Evolutionary conservation across 2,329 filamentous ascomycete genomes (phyloP), one percentile per base, ranked within the genome.

Genomic region (Madurella mycetomatis): DNA sequence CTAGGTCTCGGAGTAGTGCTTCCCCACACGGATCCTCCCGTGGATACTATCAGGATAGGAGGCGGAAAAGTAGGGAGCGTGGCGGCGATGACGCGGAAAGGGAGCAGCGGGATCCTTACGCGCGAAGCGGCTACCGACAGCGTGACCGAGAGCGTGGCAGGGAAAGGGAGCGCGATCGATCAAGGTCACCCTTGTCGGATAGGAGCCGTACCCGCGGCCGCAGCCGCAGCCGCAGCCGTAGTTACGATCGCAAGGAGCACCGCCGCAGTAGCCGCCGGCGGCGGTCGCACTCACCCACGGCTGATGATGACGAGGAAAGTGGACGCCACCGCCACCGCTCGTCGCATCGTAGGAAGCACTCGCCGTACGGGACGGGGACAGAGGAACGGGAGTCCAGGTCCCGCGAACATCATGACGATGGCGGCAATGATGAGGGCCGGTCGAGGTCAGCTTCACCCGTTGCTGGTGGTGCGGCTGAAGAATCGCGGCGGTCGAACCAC

Each of bases 401-500:
- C 41, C 68, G 69, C 39, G 71, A 76, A 46, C 74, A 75, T 59
- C 9, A 16, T 43, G 43, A 19, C 18, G 16, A 45, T 9, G 43
- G 9, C n/a, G 18, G 19, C n/a, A n/a, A n/a, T 9, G 65, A 76
- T 60, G 72, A 74, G 12, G 79, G 83, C 46, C 78, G 80, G 48
- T 84, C 85, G 0, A 78, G 86, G 54, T 89, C 87, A 5, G 77
- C 78, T 5, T 90, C 88, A 2, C 81, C 80, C n/a, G 39, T 53
- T 7, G 54, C 79, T 11, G 47, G 2, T 11, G 19, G 5, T 1
- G 51, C 32, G 1, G 55, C 54, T 1, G 81, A 83, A 12, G 77
- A 79, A 9, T 77, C 77, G 39, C 82, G 78, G 59, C 71, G 78
- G 51, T 78, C 81, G 7, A 76, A 77, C 47, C 81, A 84, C 62